Evolutionary conservation across 2,329 filamentous ascomycete genomes (phyloP).

Genomic region (Aspergillus costaricaensis): DNA sequence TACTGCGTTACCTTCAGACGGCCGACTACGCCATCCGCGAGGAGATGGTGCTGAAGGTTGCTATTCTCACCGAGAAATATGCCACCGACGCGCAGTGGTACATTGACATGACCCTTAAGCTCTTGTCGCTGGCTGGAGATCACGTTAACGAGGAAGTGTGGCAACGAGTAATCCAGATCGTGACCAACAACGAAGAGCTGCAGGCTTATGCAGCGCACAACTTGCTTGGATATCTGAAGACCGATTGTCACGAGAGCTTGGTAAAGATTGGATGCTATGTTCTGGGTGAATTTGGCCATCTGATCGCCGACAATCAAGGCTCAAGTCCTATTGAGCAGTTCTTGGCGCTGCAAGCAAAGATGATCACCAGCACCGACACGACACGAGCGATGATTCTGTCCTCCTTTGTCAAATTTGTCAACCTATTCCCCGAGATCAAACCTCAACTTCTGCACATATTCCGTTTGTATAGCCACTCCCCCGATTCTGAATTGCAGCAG

Average conservation of each 20-base stretch:
- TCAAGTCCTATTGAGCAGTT: constrained; percentile 98
- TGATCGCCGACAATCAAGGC: constrained; percentile 87
- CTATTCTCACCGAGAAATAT: constrained; percentile 97
- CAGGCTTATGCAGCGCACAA: constrained; percentile 96
- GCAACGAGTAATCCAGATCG: constrained; percentile 98
- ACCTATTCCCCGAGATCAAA: constrained; percentile 97
- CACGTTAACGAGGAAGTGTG: constrained; percentile 99
- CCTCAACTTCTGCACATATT: constrained; percentile 90
- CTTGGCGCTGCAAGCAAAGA: constrained; percentile 85
- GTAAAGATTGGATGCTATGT: constrained; percentile 98
- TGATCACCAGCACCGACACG: constrained; percentile 82
- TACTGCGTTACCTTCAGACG: constrained; percentile 90
- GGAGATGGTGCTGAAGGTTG: constrained; percentile 99
- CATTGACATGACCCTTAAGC: constrained; percentile 90
- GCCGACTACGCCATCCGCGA: constrained; percentile 97
- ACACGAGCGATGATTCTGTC: constrained; percentile 93
- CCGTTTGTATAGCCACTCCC: constrained; percentile 85
- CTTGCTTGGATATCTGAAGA: constrained; percentile 87
- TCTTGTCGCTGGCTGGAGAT: constrained; percentile 95
- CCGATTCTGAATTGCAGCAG: constrained; percentile 95
- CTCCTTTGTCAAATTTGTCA: constrained; percentile 96
- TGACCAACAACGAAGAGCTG: constrained; percentile 97
- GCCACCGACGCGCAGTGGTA: constrained; percentile 99
- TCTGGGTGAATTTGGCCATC: constrained; percentile 92
- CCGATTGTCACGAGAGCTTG: constrained; percentile 91